Evolutionary conservation across 306 rosid genomes (phyloP).

Genomic region (Lathyrus sativus): DNA sequence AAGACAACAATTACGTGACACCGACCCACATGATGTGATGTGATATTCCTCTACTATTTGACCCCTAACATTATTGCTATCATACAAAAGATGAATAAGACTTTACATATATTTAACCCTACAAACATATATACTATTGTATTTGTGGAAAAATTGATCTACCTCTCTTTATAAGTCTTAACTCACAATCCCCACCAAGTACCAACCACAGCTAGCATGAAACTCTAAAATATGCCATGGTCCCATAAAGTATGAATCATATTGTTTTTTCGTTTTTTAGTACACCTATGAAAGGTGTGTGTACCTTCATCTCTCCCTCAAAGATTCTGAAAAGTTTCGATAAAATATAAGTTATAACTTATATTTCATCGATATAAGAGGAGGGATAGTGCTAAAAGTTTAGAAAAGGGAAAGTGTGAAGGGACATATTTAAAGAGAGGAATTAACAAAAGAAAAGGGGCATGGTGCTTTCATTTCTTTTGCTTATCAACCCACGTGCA

Average conservation of each 20-base stretch:
- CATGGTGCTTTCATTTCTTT: neutral
- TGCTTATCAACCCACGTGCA: neutral
- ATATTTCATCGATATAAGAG: neutral
- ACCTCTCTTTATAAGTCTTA: conserved; percentile 27
- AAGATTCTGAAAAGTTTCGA: conserved; percentile 47
- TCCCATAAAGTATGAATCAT: conserved; percentile 49
- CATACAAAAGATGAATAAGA: conserved; percentile 31
- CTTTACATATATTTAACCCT: neutral
- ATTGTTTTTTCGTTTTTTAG: conserved; percentile 77
- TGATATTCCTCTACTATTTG: conserved; percentile 36
- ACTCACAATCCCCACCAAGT: conserved; percentile 55
- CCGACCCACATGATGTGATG: conserved; percentile 64
- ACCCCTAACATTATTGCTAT: conserved; percentile 31
- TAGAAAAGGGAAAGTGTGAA: neutral
- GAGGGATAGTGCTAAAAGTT: conserved; percentile 35
- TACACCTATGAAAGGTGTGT: conserved; percentile 39
- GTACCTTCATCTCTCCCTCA: conserved; percentile 38
- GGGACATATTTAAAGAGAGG: neutral
- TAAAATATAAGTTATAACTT: neutral
- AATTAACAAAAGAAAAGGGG: neutral
- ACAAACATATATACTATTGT: neutral
- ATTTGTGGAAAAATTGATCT: conserved; percentile 14
- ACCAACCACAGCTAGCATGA: conserved; percentile 45
- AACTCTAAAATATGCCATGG: conserved; percentile 35
- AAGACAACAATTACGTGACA: conserved; percentile 47